Conservation (phyloP, 2,329 filamentous ascomycete genomes). For the Parascedosporium putredinis region DNA sequence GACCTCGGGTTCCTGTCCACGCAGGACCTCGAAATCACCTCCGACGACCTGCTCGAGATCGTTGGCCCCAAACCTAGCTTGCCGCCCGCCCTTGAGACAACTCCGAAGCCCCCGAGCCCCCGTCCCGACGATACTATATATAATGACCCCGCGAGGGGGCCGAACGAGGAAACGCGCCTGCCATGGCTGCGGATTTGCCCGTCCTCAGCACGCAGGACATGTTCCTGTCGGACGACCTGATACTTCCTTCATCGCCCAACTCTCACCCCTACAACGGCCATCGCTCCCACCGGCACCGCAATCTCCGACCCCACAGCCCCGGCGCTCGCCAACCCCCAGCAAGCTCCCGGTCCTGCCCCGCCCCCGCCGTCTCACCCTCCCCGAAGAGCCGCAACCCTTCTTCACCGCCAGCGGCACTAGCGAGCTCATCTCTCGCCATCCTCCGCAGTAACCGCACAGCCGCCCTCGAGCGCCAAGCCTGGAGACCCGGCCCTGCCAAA, state of each 20-base stretch:
- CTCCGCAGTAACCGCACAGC: constrained; percentile 25
- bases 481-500: constrained; percentile 15
- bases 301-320: too few relatives aligned
- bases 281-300: too few relatives aligned
- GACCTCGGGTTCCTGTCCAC: not conserved
- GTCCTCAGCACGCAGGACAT: constrained; percentile 41
- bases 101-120: too few relatives aligned
- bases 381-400: constrained; percentile 18
- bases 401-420: constrained; percentile 27
- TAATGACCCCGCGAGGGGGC: not conserved
- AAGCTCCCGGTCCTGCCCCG: not conserved
- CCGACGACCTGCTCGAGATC: constrained; percentile 4
- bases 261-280: constrained; percentile 8
- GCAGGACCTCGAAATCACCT: not conserved
- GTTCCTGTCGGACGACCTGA: constrained; percentile 41
- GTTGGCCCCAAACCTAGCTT: too few relatives aligned
- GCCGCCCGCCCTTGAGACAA: too few relatives aligned
- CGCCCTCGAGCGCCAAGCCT: constrained; percentile 19
- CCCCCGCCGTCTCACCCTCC: constrained; percentile 10
- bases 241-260: constrained; percentile 25
- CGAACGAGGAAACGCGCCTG: too few relatives aligned
- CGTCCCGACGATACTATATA: not conserved
- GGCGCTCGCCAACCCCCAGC: not conserved
- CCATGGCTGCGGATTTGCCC: constrained; percentile 15
- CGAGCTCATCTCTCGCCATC: constrained; percentile 23